Conservation (phyloP, 2,329 filamentous ascomycete genomes). For the Diaporthe sp. region DNA sequence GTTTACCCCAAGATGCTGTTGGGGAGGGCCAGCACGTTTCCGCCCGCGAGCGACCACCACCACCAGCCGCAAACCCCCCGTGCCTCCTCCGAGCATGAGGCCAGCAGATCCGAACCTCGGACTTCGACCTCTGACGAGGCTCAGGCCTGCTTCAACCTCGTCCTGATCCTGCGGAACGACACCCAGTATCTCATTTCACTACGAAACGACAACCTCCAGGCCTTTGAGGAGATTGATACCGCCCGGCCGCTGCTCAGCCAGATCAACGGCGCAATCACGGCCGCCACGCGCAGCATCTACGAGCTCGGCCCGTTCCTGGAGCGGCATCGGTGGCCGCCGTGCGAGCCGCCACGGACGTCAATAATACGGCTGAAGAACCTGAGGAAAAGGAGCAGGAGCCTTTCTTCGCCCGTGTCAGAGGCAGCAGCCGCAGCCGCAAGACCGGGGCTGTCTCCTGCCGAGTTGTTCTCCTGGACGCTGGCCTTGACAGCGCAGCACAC, state of each 20-base stretch:
- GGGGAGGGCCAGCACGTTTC: slow-evolving; percentile 30
- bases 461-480: slow-evolving; percentile 40
- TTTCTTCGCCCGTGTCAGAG: not conserved
- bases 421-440: not conserved
- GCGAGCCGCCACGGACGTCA: slow-evolving; percentile 4
- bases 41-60: slow-evolving; percentile 27
- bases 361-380: slow-evolving; percentile 28
- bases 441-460: slow-evolving; percentile 22
- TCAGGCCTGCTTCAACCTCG: slow-evolving; percentile 40
- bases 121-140: slow-evolving; percentile 38
- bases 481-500: slow-evolving; percentile 39
- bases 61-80: slow-evolving; percentile 16
- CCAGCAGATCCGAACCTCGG: slow-evolving; percentile 29
- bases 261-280: slow-evolving; percentile 40
- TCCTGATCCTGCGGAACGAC: slow-evolving; percentile 39
- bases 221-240: slow-evolving; percentile 20
- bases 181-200: slow-evolving; percentile 41
- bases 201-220: slow-evolving; percentile 36
- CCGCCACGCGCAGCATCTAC: slow-evolving; percentile 36
- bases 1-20: slow-evolving; percentile 30
- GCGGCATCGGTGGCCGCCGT: slow-evolving; percentile 34
- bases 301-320: slow-evolving; percentile 41
- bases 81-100: slow-evolving; percentile 34
- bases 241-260: slow-evolving; percentile 33
- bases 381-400: slow-evolving; percentile 31